Conservation (phyloP, 768 basidiomycete genomes). For the Cyclocybe cylindracea region DNA sequence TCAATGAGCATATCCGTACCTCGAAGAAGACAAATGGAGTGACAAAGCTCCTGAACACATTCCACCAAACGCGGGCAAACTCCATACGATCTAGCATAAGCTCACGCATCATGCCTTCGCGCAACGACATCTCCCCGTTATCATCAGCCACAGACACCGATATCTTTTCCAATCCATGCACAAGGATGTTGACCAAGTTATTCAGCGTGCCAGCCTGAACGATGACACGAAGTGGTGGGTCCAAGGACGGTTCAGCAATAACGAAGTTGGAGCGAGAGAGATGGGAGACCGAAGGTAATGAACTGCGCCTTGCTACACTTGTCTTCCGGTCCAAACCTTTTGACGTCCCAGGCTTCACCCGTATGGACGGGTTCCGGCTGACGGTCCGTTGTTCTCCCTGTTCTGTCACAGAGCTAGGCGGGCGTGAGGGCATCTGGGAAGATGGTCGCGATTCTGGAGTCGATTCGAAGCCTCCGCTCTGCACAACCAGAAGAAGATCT, state of each 20-base stretch:
- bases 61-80: conserved; percentile 83
- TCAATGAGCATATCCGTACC: conserved; percentile 41
- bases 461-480: conserved; percentile 49
- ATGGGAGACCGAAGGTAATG: conserved; percentile 75
- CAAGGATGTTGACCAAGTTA: conserved; percentile 70
- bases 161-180: conserved; percentile 75
- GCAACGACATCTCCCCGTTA: conserved; percentile 80
- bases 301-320: conserved; percentile 73
- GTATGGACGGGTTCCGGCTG: conserved; percentile 70
- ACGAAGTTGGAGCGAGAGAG: conserved; percentile 58
- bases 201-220: conserved; percentile 81
- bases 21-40: conserved; percentile 84
- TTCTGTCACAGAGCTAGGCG: conserved; percentile 63
- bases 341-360: conserved; percentile 71
- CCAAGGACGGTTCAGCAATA: conserved; percentile 62
- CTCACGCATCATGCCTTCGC: conserved; percentile 73
- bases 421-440: conserved; percentile 67
- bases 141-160: conserved; percentile 84
- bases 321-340: conserved; percentile 76
- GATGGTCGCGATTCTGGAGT: conserved; percentile 51
- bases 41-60: conserved; percentile 78
- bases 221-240: conserved; percentile 72
- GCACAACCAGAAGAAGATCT: conserved; percentile 71
- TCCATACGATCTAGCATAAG: conserved; percentile 72
- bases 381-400: conserved; percentile 41